These are phyloP conservation scores for Neoscytalidium dimidiatum DNA, from an alignment of 2,329 filamentous ascomycete species.

Conservation along the genomic window DNA sequence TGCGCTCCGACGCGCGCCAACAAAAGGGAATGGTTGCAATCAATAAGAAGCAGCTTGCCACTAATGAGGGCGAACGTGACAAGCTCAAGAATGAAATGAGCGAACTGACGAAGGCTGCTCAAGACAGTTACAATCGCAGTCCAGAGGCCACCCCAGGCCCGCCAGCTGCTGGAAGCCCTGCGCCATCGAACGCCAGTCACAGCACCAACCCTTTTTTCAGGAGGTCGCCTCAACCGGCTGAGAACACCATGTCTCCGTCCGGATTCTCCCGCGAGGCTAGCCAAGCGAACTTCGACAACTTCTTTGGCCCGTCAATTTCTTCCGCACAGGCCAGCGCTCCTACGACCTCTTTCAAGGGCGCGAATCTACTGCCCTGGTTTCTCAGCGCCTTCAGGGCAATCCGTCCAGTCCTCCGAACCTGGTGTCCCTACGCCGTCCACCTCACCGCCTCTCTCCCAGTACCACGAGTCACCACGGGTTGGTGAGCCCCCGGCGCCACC, in stretches of 20 bases:
- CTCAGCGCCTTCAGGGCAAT: slow-evolving; percentile 43
- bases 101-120: slow-evolving; percentile 64
- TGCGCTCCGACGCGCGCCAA: slow-evolving; percentile 87
- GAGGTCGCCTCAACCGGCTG: slow-evolving; percentile 53
- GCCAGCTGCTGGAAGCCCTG: slow-evolving; percentile 62
- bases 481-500: slow-evolving; percentile 58
- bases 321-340: slow-evolving; percentile 43
- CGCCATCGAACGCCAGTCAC: slow-evolving; percentile 60
- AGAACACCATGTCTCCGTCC: slow-evolving; percentile 53
- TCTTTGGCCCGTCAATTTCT: slow-evolving; percentile 73
- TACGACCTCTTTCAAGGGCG: slow-evolving; percentile 63
- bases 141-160: slow-evolving; percentile 38
- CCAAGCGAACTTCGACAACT: slow-evolving; percentile 68
- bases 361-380: slow-evolving; percentile 44
- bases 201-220: slow-evolving; percentile 96
- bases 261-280: slow-evolving; percentile 46
- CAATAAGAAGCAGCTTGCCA: slow-evolving; percentile 95
- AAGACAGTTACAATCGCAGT: slow-evolving; percentile 47
- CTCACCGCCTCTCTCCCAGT: slow-evolving; percentile 60
- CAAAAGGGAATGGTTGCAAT: slow-evolving; percentile 96
- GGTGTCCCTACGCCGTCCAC: slow-evolving; percentile 62
- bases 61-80: slow-evolving; percentile 84
- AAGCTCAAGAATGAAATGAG: slow-evolving; percentile 81
- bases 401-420: slow-evolving; percentile 48
- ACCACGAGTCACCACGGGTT: slow-evolving; percentile 56